phyloP scores from a whole-genome alignment of 352 stramenopile species.

The Stephanocyclus meneghinianus region DNA sequence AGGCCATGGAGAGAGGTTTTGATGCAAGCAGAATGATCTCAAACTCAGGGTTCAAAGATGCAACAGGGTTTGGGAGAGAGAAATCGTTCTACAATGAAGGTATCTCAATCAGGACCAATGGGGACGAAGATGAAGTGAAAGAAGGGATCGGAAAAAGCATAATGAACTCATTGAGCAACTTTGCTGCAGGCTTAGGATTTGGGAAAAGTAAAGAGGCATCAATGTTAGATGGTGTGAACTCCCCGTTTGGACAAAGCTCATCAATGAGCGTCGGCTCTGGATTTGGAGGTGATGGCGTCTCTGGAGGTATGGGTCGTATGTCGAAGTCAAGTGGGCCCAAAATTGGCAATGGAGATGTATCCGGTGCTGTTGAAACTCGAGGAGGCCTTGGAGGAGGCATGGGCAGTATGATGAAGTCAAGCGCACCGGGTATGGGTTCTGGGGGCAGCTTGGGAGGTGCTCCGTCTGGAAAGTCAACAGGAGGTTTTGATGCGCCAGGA shows the following conservation, averaged over 20 bases:
- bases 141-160: constrained; percentile 2
- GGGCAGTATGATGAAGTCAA: background rate
- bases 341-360: background rate
- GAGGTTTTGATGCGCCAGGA: background rate
- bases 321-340: background rate
- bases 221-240: background rate
- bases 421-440: background rate
- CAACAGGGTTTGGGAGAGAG: no score
- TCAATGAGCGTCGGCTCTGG: background rate
- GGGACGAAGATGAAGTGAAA: background rate
- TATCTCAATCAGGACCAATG: no score
- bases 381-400: background rate
- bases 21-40: no score
- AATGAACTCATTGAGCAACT: constrained; percentile 6
- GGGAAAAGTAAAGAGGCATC: background rate
- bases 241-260: constrained; percentile 1
- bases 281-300: background rate
- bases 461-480: background rate
- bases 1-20: no score
- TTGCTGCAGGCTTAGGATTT: background rate
- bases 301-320: background rate
- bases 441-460: background rate
- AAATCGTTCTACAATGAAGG: no score
- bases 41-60: no score
- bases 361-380: background rate